Evolutionary conservation across 192 early-diverging fungal genomes (phyloP), one percentile per base, ranked within the genome.

Genomic region (Linnemannia hyalina): DNA sequence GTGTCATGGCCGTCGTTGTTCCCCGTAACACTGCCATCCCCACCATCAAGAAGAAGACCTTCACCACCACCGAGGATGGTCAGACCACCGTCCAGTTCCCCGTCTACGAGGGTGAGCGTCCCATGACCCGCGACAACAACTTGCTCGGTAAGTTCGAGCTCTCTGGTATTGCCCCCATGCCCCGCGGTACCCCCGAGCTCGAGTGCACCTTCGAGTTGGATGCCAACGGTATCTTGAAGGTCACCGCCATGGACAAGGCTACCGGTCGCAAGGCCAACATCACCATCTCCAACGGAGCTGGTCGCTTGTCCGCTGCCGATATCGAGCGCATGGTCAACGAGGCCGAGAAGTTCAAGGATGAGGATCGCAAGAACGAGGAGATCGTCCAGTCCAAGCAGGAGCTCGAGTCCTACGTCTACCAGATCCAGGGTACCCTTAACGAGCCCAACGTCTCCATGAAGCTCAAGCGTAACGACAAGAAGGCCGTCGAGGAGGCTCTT

Each of bases 241-340:
- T 98, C 77, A 95, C 95, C 70, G 95, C 97, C 80, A 92, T 94
- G 76, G 97, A 99, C 91, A 96, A 95, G 93, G 94, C 95, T 75
- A 97, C 97, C 40, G 97, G 97, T 87, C 93, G 94, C 87, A 95
- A 96, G 89, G 94, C 94, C 86, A 94, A 95, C 91, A 95, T 99
- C 90, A 97, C 97, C 91, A 98, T 99, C 92, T 95, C 95, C 88
- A 98, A 98, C 94, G 96, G 95, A 80, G 95, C 96, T 71, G 96
- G 95, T 81, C 96, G 97, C 81, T 92, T 99, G 78, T 95, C 95
- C 72, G 94, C 94, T 72, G 95, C 93, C 75, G 97, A 99, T 85
- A 97, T 99, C 81, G 96, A 98, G 85, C 94, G 96, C 85, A 98
- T 99, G 97, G 92, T 99, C 77, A 78, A 85, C 55, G 97, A 98